Evolutionary conservation across 2,329 filamentous ascomycete genomes (phyloP).

Genomic region (Aspergillus sp.): DNA sequence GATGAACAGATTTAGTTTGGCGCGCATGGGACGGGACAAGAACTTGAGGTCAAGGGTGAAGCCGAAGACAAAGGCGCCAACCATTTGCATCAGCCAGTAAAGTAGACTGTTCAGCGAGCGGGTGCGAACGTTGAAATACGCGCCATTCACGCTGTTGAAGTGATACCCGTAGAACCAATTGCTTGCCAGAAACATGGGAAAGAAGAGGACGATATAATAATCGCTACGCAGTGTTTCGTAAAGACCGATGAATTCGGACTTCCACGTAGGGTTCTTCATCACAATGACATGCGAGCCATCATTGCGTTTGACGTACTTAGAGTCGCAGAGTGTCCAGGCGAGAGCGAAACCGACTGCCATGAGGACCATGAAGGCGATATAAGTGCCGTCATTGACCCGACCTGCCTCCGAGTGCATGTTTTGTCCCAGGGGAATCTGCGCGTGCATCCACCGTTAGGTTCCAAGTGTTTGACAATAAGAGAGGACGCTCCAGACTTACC

Average conservation of each 20-base stretch:
- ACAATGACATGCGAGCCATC: constrained; percentile 79
- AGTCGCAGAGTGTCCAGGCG: constrained; percentile 69
- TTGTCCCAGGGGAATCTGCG: constrained; percentile 45
- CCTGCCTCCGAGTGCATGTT: constrained; percentile 45
- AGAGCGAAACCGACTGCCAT: constrained; percentile 71
- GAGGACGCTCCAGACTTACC: constrained; percentile 43
- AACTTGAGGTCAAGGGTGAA: constrained; percentile 63
- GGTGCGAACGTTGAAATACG: constrained; percentile 71
- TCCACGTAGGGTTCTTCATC: constrained; percentile 89
- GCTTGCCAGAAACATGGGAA: constrained; percentile 78
- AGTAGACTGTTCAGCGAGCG: constrained; percentile 73
- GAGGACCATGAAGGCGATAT: constrained; percentile 82
- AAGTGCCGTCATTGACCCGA: constrained; percentile 68
- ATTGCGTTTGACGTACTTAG: constrained; percentile 68
- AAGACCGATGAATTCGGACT: constrained; percentile 73
- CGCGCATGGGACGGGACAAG: constrained; percentile 65
- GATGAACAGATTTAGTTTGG: constrained; percentile 60
- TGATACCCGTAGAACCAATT: constrained; percentile 83
- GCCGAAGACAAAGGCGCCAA: constrained; percentile 73
- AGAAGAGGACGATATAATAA: constrained; percentile 71
- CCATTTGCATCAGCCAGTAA: constrained; percentile 78
- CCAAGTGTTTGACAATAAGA: not conserved
- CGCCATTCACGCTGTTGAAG: constrained; percentile 70
- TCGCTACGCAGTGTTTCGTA: constrained; percentile 70
- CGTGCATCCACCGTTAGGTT: not conserved